phyloP scores from a whole-genome alignment of 164 flowering plant species.

The Cinnamomum chago region DNA sequence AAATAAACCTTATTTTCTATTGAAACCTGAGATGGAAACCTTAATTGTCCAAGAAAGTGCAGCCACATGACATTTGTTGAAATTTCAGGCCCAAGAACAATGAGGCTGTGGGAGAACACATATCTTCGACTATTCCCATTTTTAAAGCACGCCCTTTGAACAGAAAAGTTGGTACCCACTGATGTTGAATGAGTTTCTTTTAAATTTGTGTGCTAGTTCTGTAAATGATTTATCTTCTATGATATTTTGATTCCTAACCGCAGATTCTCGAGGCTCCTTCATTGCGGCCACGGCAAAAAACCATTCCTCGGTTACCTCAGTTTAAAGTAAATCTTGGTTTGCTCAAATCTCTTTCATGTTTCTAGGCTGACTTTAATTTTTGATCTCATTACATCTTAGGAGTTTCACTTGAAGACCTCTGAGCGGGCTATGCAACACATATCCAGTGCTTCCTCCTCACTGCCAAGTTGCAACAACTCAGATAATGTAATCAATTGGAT shows the following conservation, averaged over 20 bases:
- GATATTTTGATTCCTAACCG: conserved; percentile 7
- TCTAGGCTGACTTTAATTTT: neutral
- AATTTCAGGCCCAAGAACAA: conserved; percentile 49
- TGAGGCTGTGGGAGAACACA: conserved; percentile 27
- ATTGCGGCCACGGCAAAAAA: conserved; percentile 51
- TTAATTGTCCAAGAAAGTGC: neutral
- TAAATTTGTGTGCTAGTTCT: neutral
- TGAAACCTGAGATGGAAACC: neutral
- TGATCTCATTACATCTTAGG: conserved; percentile 39
- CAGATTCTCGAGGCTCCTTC: conserved; percentile 85
- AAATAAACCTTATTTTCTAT: too few species aligned
- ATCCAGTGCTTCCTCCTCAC: conserved; percentile 36
- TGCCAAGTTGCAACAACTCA: conserved; percentile 21
- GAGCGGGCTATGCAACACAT: conserved; percentile 72
- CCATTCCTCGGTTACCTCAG: conserved; percentile 61
- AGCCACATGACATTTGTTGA: conserved; percentile 5
- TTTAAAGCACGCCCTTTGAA: conserved; percentile 88
- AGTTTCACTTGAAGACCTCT: conserved; percentile 68
- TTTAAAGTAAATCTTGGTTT: conserved; percentile 55
- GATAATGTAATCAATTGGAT: conserved; percentile 36
- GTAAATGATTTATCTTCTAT: neutral
- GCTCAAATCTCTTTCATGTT: neutral
- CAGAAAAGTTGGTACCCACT: conserved; percentile 60
- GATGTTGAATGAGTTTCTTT: neutral
- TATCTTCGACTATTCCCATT: conserved; percentile 20